phyloP scores from a whole-genome alignment of 345 rosid species.

The Dipteronia dyeriana region DNA sequence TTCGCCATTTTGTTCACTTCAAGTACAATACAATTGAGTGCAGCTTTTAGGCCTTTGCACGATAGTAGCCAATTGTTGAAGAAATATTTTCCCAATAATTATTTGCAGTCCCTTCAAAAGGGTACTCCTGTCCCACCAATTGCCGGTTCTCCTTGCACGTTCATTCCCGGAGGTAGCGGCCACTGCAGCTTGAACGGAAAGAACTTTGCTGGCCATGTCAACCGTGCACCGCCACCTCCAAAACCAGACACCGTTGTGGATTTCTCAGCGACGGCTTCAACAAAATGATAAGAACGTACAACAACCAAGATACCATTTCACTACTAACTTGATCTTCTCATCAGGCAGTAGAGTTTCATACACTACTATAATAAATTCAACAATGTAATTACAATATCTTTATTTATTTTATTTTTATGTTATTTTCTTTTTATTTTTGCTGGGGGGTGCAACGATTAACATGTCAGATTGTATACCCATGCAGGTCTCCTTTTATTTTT shows the following conservation, averaged over 20 bases:
- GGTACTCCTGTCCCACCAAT: slow-evolving; percentile 27
- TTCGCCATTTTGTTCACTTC: slow-evolving; percentile 15
- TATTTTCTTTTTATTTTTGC: no score
- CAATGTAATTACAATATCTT: not conserved
- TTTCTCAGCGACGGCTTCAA: not conserved
- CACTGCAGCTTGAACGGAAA: slow-evolving; percentile 8
- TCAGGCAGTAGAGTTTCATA: not conserved
- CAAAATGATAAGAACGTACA: not conserved
- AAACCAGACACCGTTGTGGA: not conserved
- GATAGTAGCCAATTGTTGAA: slow-evolving; percentile 8
- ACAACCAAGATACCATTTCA: not conserved
- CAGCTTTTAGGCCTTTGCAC: slow-evolving; percentile 27
- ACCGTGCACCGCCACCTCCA: slow-evolving; percentile 8
- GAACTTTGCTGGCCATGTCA: slow-evolving; percentile 35
- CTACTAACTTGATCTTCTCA: not conserved
- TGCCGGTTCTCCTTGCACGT: slow-evolving; percentile 17
- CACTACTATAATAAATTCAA: not conserved
- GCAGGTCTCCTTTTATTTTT: not conserved
- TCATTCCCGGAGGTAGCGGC: slow-evolving; percentile 19
- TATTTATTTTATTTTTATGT: not conserved
- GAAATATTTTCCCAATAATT: slow-evolving; percentile 10
- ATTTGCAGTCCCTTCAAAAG: slow-evolving; percentile 19
- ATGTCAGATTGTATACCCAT: not conserved
- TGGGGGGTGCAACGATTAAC: not conserved
- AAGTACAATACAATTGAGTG: slow-evolving; percentile 12